These are phyloP conservation scores for Suillus brevipes DNA, from an alignment of 768 basidiomycete genomes.

Conservation along the genomic window DNA sequence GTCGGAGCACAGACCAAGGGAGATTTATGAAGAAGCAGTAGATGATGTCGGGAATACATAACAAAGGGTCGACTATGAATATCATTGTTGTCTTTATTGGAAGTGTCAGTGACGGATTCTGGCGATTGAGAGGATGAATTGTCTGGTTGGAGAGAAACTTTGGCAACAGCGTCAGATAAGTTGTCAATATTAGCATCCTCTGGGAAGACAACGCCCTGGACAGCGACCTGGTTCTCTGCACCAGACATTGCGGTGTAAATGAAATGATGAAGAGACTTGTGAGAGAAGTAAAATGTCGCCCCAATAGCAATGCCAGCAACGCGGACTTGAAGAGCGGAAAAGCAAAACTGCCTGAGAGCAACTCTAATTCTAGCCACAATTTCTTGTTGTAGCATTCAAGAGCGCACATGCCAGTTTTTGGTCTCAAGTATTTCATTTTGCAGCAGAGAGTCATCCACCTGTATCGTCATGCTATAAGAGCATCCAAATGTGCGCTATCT, in stretches of 20 bases:
- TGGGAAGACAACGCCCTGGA: slow-evolving; percentile 9
- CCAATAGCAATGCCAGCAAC: slow-evolving; percentile 14
- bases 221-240: slow-evolving; percentile 20
- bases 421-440: slow-evolving; percentile 77
- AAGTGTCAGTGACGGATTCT: slow-evolving; percentile 19
- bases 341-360: slow-evolving; percentile 18
- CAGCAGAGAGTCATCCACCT: slow-evolving; percentile 58
- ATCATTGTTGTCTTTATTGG: slow-evolving; percentile 33
- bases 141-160: slow-evolving; percentile 29
- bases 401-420: slow-evolving; percentile 25
- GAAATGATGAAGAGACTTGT: slow-evolving; percentile 13
- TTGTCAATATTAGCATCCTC: slow-evolving; percentile 25
- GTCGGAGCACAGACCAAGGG: slow-evolving; percentile 69
- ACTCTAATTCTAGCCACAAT: slow-evolving; percentile 13
- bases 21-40: slow-evolving; percentile 71
- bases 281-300: slow-evolving; percentile 8
- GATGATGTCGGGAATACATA: slow-evolving; percentile 68
- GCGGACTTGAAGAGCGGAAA: slow-evolving; percentile 14
- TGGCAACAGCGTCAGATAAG: slow-evolving; percentile 33
- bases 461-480: slow-evolving; percentile 69
- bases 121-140: slow-evolving; percentile 12
- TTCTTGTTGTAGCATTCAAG: slow-evolving; percentile 5
- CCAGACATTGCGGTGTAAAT: slow-evolving; percentile 34
- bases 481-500: slow-evolving; percentile 54
- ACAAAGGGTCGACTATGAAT: slow-evolving; percentile 43